Conservation (phyloP, 805 yeast genomes). For the Wickerhamomyces canadensis region DNA sequence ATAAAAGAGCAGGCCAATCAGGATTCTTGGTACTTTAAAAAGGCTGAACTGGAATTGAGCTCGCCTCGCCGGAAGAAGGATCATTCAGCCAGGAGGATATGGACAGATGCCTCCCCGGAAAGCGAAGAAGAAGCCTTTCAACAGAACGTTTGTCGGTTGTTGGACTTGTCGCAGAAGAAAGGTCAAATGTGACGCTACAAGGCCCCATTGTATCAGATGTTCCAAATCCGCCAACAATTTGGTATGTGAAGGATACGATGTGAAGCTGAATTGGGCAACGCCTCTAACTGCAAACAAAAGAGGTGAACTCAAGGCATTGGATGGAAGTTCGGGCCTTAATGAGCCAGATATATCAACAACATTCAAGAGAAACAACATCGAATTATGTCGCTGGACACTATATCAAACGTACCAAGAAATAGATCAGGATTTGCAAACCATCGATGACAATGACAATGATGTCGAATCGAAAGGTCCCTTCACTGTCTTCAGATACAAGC, state of each 20-base stretch:
- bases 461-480: not conserved
- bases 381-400: conserved; percentile 31
- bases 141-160: conserved; percentile 70
- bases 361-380: conserved; percentile 46
- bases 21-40: too few relatives aligned
- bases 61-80: too few relatives aligned
- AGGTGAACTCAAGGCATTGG: conserved; percentile 30
- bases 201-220: conserved; percentile 69
- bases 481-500: not conserved
- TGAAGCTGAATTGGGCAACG: conserved; percentile 68
- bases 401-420: conserved; percentile 60
- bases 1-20: too few relatives aligned
- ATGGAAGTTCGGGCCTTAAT: conserved; percentile 10
- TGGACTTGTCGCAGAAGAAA: conserved; percentile 85
- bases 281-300: conserved; percentile 42
- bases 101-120: conserved; percentile 5
- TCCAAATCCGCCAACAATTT: conserved; percentile 54
- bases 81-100: too few relatives aligned
- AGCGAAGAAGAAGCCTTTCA: conserved; percentile 13
- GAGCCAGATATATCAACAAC: conserved; percentile 26
- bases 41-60: too few relatives aligned
- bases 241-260: conserved; percentile 75
- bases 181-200: conserved; percentile 69
- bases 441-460: conserved; percentile 34
- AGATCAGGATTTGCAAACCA: conserved; percentile 59